These are phyloP conservation scores for Solanum virginianum DNA, from an alignment of 257 asterid genomes.

Conservation along the genomic window DNA sequence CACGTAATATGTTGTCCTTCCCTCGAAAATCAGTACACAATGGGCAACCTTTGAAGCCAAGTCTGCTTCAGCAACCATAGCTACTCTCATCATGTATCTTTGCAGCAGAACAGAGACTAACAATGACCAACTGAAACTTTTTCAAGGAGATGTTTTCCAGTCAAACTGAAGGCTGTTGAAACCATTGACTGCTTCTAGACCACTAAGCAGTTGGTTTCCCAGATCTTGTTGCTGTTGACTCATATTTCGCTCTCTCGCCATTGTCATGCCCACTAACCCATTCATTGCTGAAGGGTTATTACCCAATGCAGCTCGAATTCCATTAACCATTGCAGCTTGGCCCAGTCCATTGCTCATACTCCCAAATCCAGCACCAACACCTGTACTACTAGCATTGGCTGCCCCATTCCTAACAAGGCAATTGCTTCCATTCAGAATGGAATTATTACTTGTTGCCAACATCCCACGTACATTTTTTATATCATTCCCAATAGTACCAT, in stretches of 20 bases:
- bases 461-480: constrained; percentile 44
- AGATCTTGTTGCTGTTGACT: constrained; percentile 55
- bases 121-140: not conserved
- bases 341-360: constrained; percentile 31
- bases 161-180: constrained; percentile 77
- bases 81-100: constrained; percentile 6
- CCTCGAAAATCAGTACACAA: constrained; percentile 16
- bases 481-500: constrained; percentile 36
- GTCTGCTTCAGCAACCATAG: constrained; percentile 8
- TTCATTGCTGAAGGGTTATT: constrained; percentile 51
- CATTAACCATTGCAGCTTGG: constrained; percentile 57
- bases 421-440: constrained; percentile 27
- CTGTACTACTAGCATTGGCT: constrained; percentile 26
- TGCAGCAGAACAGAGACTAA: not conserved
- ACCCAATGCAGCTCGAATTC: constrained; percentile 55
- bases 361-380: constrained; percentile 36
- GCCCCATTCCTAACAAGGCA: constrained; percentile 38
- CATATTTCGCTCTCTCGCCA: constrained; percentile 56
- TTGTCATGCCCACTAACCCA: constrained; percentile 60
- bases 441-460: constrained; percentile 22
- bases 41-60: constrained; percentile 2
- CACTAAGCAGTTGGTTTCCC: constrained; percentile 58
- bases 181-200: constrained; percentile 71
- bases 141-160: constrained; percentile 73
- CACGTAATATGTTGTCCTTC: constrained; percentile 11